phyloP scores from a whole-genome alignment of 768 basidiomycete species.

The Rhizopogon sp. region DNA sequence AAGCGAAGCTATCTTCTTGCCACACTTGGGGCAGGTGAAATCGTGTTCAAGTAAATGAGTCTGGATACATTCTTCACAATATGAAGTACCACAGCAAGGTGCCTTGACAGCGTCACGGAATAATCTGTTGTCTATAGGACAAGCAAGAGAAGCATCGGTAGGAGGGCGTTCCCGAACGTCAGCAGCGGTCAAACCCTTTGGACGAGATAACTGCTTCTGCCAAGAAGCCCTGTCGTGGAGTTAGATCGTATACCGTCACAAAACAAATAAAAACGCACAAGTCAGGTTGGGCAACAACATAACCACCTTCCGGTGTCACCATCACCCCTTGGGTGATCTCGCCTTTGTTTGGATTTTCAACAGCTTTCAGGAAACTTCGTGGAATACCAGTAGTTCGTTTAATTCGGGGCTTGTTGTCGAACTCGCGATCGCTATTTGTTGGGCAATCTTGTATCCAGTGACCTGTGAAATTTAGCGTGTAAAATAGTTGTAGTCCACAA shows the following conservation, averaged over 20 bases:
- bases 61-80: slow-evolving; percentile 98
- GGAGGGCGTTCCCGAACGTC: slow-evolving; percentile 88
- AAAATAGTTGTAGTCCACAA: not conserved
- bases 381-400: slow-evolving; percentile 99
- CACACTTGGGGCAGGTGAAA: slow-evolving; percentile 90
- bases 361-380: slow-evolving; percentile 93
- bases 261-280: slow-evolving; percentile 51
- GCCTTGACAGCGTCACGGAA: slow-evolving; percentile 94
- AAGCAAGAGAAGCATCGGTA: slow-evolving; percentile 72
- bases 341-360: slow-evolving; percentile 77
- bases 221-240: slow-evolving; percentile 68
- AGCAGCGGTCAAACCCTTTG: slow-evolving; percentile 77
- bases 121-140: slow-evolving; percentile 90
- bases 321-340: slow-evolving; percentile 84
- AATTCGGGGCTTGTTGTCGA: slow-evolving; percentile 90
- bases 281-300: slow-evolving; percentile 96
- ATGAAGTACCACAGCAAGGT: slow-evolving; percentile 86
- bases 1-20: slow-evolving; percentile 80
- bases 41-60: slow-evolving; percentile 91
- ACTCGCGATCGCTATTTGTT: slow-evolving; percentile 93
- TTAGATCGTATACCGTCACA: not conserved
- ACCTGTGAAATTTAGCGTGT: slow-evolving; percentile 42
- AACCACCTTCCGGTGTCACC: slow-evolving; percentile 98
- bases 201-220: slow-evolving; percentile 84
- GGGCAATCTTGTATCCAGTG: slow-evolving; percentile 99